Percentiles rank a stretch among this genome's conserved stretches.
Conservation (phyloP, 2,329 filamentous ascomycete genomes). For the Talaromyces sp. region DNA sequence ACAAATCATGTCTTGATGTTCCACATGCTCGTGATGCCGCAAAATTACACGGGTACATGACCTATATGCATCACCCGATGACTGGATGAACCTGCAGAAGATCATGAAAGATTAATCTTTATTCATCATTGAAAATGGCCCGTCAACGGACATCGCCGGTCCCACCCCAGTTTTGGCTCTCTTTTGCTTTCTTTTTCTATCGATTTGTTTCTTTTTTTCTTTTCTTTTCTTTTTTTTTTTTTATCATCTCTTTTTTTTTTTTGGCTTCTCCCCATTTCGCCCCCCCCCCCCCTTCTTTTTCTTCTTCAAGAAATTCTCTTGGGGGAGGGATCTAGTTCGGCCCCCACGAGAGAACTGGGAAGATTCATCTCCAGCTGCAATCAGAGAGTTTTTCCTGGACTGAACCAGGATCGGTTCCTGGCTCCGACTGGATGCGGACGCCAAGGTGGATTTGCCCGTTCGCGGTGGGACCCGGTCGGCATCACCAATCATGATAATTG, state of each 20-base stretch:
- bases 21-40: slow-evolving; percentile 18
- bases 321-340: neutral
- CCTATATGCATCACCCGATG: slow-evolving; percentile 15
- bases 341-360: slow-evolving; percentile 8
- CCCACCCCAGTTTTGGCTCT: no score
- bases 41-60: slow-evolving; percentile 13
- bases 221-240: no score
- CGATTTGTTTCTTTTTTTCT: no score
- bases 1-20: slow-evolving; percentile 5
- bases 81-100: slow-evolving; percentile 15
- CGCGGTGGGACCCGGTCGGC: slow-evolving; percentile 11
- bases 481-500: slow-evolving; percentile 4
- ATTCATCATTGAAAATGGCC: neutral
- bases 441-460: slow-evolving; percentile 18
- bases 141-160: slow-evolving; percentile 9
- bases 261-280: no score
- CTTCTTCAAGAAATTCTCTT: neutral
- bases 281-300: no score
- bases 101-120: neutral
- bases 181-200: neutral
- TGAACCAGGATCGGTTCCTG: slow-evolving; percentile 13
- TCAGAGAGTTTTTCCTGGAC: neutral
- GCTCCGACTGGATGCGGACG: slow-evolving; percentile 14
- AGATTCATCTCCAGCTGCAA: neutral
- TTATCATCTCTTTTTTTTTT: no score